Base-by-base conservation (phyloP, 345 rosid species). In the Firmiana major region DNA sequence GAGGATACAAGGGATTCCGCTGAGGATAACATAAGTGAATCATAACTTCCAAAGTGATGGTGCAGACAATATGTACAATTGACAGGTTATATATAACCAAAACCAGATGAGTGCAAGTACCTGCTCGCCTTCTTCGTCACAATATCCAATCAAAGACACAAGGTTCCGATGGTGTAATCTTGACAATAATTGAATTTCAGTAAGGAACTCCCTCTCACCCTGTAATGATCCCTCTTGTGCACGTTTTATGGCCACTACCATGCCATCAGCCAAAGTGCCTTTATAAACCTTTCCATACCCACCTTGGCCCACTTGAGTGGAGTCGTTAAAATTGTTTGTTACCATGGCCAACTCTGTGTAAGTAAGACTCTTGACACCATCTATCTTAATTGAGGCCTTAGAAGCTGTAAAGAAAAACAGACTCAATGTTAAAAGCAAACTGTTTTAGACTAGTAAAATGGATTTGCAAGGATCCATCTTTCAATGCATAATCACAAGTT, bases 71-170 rank as follows among this genome's bases (percentile, higher is more conserved):
- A 46, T 28, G 13, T 19, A 28, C 15, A 1, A 34, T 31, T 31
- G 42, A 63, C 10, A 6, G 3, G 15, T 34, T 49, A 34, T 51
- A n/a, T 63, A 46, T 42, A 24, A 17, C 34, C 34, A 36, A 1
- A 58, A 42, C 40, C n/a, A 42, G 54, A 67, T 13, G 28, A 49
- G 63, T 48, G 63, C 34, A 58, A 51, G 24, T 84, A 92, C 99
- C 98, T 96, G 99, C 83, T 96, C 98, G 36, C 89, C 92, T 87
- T 90, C 91, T 85, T 96, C 98, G 7, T 96, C 97, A 73, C 99
- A 96, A 57, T 86, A 93, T 68, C 99, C 99, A 62, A 87, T 57
- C 87, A 96, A 88, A 72, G 97, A 84, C 75, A 96, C 99, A 70
- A 96, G 97, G 83, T 93, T 96, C 63, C 99, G 84, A 57, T 96